A percentile compares a stretch with the other conserved stretches of the same genome.
These are phyloP conservation scores for Drosera spatulata DNA, from an alignment of 179 eudicot species.

Conservation along the genomic window DNA sequence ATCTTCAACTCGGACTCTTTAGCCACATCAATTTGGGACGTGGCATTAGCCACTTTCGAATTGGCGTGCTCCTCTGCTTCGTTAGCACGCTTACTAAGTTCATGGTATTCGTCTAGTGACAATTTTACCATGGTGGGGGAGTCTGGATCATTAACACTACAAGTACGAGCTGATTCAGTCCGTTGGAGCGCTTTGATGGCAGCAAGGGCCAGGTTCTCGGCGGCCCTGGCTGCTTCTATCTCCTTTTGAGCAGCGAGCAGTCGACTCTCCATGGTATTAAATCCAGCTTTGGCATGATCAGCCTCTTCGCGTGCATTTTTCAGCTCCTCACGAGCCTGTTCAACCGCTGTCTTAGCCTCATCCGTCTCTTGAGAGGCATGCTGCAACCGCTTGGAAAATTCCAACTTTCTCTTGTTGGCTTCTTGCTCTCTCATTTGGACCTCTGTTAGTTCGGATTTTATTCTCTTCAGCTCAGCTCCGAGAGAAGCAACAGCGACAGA, in stretches of 20 bases:
- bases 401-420: constrained; percentile 54
- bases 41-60: constrained; percentile 46
- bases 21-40: constrained; percentile 56
- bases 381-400: constrained; percentile 63
- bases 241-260: constrained; percentile 65
- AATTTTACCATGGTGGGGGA: constrained; percentile 45
- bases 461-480: constrained; percentile 61
- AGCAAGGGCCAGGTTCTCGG: constrained; percentile 63
- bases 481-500: constrained; percentile 63
- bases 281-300: constrained; percentile 73
- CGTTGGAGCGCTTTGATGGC: constrained; percentile 71
- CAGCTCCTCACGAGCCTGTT: constrained; percentile 54
- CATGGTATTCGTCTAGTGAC: constrained; percentile 78
- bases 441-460: constrained; percentile 41
- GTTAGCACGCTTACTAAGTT: constrained; percentile 64
- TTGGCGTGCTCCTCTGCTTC: constrained; percentile 78
- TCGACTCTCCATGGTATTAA: constrained; percentile 47
- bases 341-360: constrained; percentile 46
- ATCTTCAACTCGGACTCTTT: constrained; percentile 51
- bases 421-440: constrained; percentile 59
- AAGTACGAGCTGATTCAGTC: constrained; percentile 34
- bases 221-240: constrained; percentile 80
- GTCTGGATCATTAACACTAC: constrained; percentile 21
- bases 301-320: constrained; percentile 60
- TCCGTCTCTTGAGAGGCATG: constrained; percentile 71